Base-by-base conservation (phyloP, 176 grass and related monocot species). In the Hordeum marinum region DNA sequence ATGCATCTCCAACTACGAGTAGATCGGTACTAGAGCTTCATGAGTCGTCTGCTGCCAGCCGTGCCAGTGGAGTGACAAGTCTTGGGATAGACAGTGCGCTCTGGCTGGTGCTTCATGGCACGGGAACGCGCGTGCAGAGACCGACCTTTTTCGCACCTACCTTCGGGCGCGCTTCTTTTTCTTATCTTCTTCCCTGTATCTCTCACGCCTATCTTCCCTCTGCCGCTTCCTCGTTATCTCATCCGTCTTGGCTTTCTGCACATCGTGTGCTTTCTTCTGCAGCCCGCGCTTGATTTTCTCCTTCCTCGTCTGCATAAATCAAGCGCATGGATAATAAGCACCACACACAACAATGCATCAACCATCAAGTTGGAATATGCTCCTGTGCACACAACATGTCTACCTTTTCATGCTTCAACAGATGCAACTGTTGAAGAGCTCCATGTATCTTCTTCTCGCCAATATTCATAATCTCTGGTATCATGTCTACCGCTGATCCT, bases 141-240 rank as follows among this genome's bases (percentile, higher is more conserved):
- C 5, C 25, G 2, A 64, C 8, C 35, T 18, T 10, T 34, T 86
- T 46, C 64, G 14, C 45, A 70, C 20, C 70, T 78, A 88, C 76
- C 66, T 88, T n/a, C 94, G 91, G 14, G 79, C 81, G 14, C 92
- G 87, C 48, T 93, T 96, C 79, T 91, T 88, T 63, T 86, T 90
- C 83, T 99, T 96, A 72, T 96, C 96, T 85, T 99, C 90, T 76
- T 83, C 72, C 11, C 96, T 88, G 63, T 99, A 99, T 63, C 94
- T 89, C 84, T 91, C 91, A 2, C 90, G 86, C 59, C 93, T 91
- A 75, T 94, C 94, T 75, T 99, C 94, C 86, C 91, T 85, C 68
- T 87, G 92, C 2, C 90, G 90, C 76, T 99, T 99, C 86, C 92
- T 96, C 2, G 82, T 82, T 46, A 94, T 59, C 39, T 86, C 86